Evolutionary conservation across 1,284 basidiomycete species (phyloP).

Genomic region (Boletus hoseneyae): DNA sequence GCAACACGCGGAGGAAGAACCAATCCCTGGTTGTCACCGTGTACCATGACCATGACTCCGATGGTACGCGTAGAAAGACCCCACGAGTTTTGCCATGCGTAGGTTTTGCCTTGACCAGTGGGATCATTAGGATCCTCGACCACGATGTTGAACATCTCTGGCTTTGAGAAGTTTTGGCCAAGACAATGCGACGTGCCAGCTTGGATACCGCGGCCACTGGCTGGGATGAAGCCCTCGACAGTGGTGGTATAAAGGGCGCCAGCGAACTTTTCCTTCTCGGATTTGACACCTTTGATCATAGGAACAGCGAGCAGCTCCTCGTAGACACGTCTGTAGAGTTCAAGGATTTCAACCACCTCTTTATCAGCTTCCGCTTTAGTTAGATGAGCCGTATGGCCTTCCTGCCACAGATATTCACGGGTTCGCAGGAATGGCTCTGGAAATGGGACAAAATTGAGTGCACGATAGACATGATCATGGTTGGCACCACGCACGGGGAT

Average conservation of each 20-base stretch:
- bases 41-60: slow-evolving; percentile 99
- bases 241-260: slow-evolving; percentile 98
- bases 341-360: slow-evolving; percentile 93
- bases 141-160: slow-evolving; percentile 96
- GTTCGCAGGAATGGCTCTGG: slow-evolving; percentile 97
- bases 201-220: slow-evolving; percentile 96
- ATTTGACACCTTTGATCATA: slow-evolving; percentile 95
- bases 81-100: slow-evolving; percentile 99
- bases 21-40: slow-evolving; percentile 97
- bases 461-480: not conserved
- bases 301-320: slow-evolving; percentile 97
- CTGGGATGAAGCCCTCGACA: slow-evolving; percentile 96
- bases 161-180: slow-evolving; percentile 96
- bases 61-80: slow-evolving; percentile 95
- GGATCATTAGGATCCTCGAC: slow-evolving; percentile 90
- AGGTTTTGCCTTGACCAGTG: slow-evolving; percentile 64
- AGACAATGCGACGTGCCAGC: slow-evolving; percentile 97
- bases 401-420: slow-evolving; percentile 99
- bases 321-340: slow-evolving; percentile 95
- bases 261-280: slow-evolving; percentile 99
- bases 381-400: slow-evolving; percentile 95
- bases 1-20: slow-evolving; percentile 96
- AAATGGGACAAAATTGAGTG: slow-evolving; percentile 24
- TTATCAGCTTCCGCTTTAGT: slow-evolving; percentile 86
- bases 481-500: slow-evolving; percentile 63